A percentile compares a stretch with the other conserved stretches of the same genome.
Conservation (phyloP, 352 stramenopile species). For the Phytophthora uliginosa region DNA sequence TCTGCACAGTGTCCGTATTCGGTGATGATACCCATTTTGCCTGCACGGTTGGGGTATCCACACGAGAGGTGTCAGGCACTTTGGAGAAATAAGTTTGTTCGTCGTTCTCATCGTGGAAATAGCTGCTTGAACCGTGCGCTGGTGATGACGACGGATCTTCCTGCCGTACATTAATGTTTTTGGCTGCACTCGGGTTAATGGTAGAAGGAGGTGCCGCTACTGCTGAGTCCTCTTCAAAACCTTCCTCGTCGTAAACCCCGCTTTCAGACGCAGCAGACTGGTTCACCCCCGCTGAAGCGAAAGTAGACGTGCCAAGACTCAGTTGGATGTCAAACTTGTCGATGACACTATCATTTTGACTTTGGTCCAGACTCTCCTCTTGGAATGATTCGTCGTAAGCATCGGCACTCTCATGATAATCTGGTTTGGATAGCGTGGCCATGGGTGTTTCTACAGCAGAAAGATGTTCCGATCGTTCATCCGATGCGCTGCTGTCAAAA, state of each 20-base stretch:
- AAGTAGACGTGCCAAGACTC: neutral
- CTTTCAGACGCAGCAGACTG: constrained; percentile 47
- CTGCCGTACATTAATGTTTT: neutral
- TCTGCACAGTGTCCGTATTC: neutral
- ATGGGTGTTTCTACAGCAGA: neutral
- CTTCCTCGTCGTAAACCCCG: constrained; percentile 59
- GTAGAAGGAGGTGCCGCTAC: neutral
- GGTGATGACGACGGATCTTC: neutral
- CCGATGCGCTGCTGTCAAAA: constrained; percentile 15
- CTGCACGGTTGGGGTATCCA: neutral
- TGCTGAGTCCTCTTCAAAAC: constrained; percentile 57
- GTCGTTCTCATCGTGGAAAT: neutral
- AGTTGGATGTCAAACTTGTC: constrained; percentile 26
- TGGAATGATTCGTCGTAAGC: constrained; percentile 33
- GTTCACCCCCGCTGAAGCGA: neutral
- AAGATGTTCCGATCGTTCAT: neutral
- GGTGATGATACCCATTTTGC: no score
- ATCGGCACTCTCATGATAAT: constrained; percentile 13
- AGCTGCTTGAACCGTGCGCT: neutral
- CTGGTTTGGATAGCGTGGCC: neutral
- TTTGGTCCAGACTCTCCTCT: constrained; percentile 37
- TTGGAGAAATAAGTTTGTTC: neutral
- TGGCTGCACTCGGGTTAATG: neutral
- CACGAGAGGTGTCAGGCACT: neutral
- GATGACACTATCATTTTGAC: constrained; percentile 38